A percentile compares a stretch with the other conserved stretches of the same genome.
Conservation (phyloP, 2,329 filamentous ascomycete species). For the Ophiostoma sp. region DNA sequence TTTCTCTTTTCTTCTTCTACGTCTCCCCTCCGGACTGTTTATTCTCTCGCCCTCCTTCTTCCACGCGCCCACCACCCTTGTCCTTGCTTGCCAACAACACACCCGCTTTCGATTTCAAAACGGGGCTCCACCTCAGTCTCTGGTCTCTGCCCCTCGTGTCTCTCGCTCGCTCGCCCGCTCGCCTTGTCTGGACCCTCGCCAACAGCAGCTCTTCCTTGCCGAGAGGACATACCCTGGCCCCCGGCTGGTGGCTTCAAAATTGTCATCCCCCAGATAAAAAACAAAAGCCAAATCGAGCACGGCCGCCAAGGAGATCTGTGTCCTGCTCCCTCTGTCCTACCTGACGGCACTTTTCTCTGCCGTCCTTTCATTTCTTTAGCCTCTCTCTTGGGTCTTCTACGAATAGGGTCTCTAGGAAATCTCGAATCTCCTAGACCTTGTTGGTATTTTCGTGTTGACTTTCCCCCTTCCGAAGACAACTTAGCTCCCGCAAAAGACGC, state of each 20-base stretch:
- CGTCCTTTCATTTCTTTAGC: background rate
- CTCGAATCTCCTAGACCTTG: background rate
- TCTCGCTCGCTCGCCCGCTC: conserved; percentile 17
- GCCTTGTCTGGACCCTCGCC: conserved; percentile 4
- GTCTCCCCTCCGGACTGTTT: background rate
- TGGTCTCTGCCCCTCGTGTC: conserved; percentile 10
- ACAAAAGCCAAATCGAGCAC: conserved; percentile 15
- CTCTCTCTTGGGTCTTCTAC: background rate
- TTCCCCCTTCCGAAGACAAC: background rate
- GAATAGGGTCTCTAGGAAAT: background rate
- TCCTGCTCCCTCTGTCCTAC: conserved; percentile 23
- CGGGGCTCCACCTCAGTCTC: background rate
- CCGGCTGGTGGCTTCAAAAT: conserved; percentile 14
- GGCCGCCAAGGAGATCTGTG: conserved; percentile 22
- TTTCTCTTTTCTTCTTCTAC: background rate
- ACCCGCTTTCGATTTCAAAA: conserved; percentile 3
- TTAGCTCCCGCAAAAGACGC: conserved; percentile 36
- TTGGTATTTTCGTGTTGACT: conserved; percentile 15
- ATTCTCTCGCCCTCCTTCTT: background rate
- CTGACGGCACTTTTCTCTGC: conserved; percentile 6
- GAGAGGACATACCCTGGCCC: conserved; percentile 14
- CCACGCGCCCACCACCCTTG: conserved; percentile 11
- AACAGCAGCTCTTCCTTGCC: conserved; percentile 15
- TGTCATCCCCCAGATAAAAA: conserved; percentile 14
- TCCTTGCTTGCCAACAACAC: conserved; percentile 9